Base-by-base conservation (phyloP, 1,284 basidiomycete genomes). In the Cutaneotrichosporon sp. region DNA sequence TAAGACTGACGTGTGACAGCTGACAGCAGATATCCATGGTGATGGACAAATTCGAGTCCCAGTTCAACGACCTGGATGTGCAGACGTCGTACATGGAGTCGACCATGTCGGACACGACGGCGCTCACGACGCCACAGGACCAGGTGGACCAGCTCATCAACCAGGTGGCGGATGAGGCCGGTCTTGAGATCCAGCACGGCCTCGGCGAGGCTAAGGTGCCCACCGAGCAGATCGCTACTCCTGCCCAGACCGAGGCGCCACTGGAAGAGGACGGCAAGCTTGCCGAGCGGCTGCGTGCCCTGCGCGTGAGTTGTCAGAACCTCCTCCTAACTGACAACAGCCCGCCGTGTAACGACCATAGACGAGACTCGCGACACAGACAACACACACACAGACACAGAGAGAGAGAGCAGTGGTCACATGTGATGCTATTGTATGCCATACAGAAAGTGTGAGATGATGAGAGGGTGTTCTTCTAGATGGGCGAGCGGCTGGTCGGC, bases 11-110 rank as follows among this genome's bases (percentile, higher is more conserved):
- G 38, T 3, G n/a, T 10, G 8, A n/a, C 12, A n/a, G 59, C 53
- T 36, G 41, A 51, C 18, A n/a, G 8, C 65, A 97, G 93, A 98
- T 99, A 74, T 94, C 96, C 12, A 76, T 90, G 58, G 91, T 98
- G 15, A 98, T 99, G 96, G 96, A 98, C 78, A 97, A 94, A 77
- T 99, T 99, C 73, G 96, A 99, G 75, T 70, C 84, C 3, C 94
- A 98, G 68, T 97, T 98, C 77, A 81, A 90, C 54, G 96, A 98
- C 75, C 82, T 99, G 37, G 96, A 98, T 70, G 96, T 97, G 4
- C 96, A 98, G 75, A 96, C 96, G 4, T 88, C 87, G 4, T 94
- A 94, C 77, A 96, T 99, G 91, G 96, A 98, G 71, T 89, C 91
- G 55, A 87, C 92, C 22, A 97, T 99, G 85, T 86, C 86, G 18